Conservation (phyloP, 352 stramenopile genomes). For the Pythium brachiatum region DNA sequence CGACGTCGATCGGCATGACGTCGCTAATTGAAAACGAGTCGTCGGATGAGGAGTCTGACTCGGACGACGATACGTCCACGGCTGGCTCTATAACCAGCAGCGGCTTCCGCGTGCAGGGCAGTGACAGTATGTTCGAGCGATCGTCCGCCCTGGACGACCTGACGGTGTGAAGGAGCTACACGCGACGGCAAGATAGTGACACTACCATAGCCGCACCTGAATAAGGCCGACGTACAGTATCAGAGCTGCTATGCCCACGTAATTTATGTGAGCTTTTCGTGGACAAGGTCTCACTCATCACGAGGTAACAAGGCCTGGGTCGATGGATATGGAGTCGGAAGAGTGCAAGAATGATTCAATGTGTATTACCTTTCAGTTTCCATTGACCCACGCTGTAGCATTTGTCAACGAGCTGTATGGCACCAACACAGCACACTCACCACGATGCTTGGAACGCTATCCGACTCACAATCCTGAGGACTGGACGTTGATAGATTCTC, state of each 20-base stretch:
- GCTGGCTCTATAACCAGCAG: constrained; percentile 16
- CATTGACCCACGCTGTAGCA: too few relatives aligned
- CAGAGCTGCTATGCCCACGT: constrained; percentile 8
- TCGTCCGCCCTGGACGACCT: constrained; percentile 53
- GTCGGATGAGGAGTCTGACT: constrained; percentile 25
- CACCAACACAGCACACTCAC: too few relatives aligned
- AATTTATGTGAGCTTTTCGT: constrained; percentile 22
- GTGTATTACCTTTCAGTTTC: too few relatives aligned
- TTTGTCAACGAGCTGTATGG: too few relatives aligned
- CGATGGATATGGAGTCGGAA: too few relatives aligned
- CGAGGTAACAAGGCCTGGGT: too few relatives aligned
- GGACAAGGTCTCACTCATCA: not conserved
- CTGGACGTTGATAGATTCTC: too few relatives aligned
- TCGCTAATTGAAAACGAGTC: constrained; percentile 28
- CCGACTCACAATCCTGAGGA: too few relatives aligned
- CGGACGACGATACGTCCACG: constrained; percentile 26
- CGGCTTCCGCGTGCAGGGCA: constrained; percentile 17
- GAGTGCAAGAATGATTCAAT: too few relatives aligned
- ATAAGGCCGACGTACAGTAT: not conserved
- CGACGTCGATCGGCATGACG: constrained; percentile 23
- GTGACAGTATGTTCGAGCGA: constrained; percentile 34
- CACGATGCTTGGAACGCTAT: too few relatives aligned
- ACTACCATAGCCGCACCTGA: not conserved
- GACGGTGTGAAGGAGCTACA: constrained; percentile 30
- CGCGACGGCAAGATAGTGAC: too few relatives aligned